Conservation (phyloP, 2,329 filamentous ascomycete species). For the Epichloe scottii region DNA sequence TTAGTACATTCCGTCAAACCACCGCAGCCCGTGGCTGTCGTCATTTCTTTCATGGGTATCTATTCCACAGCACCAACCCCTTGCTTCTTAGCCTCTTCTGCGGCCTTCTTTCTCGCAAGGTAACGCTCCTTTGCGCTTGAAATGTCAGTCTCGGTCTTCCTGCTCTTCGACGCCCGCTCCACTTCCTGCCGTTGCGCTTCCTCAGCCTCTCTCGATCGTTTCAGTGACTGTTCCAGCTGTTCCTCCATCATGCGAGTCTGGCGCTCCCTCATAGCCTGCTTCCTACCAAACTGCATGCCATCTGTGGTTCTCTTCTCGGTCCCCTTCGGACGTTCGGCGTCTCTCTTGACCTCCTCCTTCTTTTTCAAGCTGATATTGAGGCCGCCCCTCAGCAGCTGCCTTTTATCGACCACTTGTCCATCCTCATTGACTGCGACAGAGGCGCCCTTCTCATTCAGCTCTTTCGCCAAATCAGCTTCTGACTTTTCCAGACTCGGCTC, state of each 20-base stretch:
- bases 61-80: conserved; percentile 19
- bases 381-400: conserved; percentile 64
- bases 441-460: conserved; percentile 50
- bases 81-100: conserved; percentile 53
- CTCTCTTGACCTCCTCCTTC: conserved; percentile 28
- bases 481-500: conserved; percentile 39
- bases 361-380: conserved; percentile 60
- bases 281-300: conserved; percentile 33
- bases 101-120: conserved; percentile 62
- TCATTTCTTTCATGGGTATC: not conserved
- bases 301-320: conserved; percentile 25
- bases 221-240: conserved; percentile 61
- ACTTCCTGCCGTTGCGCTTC: conserved; percentile 52
- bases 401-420: conserved; percentile 71
- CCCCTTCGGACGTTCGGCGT: conserved; percentile 14
- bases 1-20: not conserved
- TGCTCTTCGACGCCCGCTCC: conserved; percentile 58
- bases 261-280: conserved; percentile 58
- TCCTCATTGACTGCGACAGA: conserved; percentile 66
- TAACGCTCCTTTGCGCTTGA: conserved; percentile 70
- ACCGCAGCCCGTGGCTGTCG: not conserved
- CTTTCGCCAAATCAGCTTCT: conserved; percentile 51
- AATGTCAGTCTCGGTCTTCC: conserved; percentile 66
- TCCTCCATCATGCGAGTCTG: conserved; percentile 70
- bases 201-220: conserved; percentile 55